A percentile compares a stretch with the other conserved stretches of the same genome.
Conservation (phyloP, 257 asterid species). For the Solanum pimpinellifolium region DNA sequence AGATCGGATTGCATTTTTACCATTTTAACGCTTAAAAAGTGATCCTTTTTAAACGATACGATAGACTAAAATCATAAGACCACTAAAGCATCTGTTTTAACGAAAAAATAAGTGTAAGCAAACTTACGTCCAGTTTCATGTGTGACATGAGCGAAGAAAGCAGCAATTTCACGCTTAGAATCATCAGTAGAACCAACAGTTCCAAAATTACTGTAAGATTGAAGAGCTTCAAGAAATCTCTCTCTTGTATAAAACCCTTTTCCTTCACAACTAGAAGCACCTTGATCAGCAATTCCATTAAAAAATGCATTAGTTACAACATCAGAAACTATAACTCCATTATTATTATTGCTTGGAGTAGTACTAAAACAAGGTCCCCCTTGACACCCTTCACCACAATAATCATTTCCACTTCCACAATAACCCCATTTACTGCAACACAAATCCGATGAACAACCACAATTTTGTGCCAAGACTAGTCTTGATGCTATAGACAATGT, state of each 20-base stretch:
- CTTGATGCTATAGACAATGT: background rate
- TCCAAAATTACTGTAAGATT: slow-evolving; percentile 27
- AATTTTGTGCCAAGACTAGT: background rate
- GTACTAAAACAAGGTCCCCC: slow-evolving; percentile 15
- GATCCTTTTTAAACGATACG: background rate
- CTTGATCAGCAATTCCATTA: slow-evolving; percentile 22
- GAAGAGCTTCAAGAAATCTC: slow-evolving; percentile 25
- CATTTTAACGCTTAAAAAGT: fast-evolving
- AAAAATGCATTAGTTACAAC: slow-evolving; percentile 19
- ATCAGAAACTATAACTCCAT: background rate
- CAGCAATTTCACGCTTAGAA: slow-evolving; percentile 38
- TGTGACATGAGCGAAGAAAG: slow-evolving; percentile 43
- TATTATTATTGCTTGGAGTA: background rate
- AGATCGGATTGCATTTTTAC: background rate
- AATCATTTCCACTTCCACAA: slow-evolving; percentile 24
- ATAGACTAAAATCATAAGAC: background rate
- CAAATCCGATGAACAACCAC: slow-evolving; percentile 5
- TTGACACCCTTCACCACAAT: slow-evolving; percentile 41
- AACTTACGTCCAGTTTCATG: slow-evolving; percentile 38
- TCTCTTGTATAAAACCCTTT: slow-evolving; percentile 28
- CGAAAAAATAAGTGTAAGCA: background rate
- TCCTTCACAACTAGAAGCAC: slow-evolving; percentile 19
- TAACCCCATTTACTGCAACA: slow-evolving; percentile 34
- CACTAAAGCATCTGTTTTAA: background rate
- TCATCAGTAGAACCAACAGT: slow-evolving; percentile 24